Evolutionary conservation across 2,329 filamentous ascomycete genomes (phyloP).

Genomic region (Alternaria incomplexa): DNA sequence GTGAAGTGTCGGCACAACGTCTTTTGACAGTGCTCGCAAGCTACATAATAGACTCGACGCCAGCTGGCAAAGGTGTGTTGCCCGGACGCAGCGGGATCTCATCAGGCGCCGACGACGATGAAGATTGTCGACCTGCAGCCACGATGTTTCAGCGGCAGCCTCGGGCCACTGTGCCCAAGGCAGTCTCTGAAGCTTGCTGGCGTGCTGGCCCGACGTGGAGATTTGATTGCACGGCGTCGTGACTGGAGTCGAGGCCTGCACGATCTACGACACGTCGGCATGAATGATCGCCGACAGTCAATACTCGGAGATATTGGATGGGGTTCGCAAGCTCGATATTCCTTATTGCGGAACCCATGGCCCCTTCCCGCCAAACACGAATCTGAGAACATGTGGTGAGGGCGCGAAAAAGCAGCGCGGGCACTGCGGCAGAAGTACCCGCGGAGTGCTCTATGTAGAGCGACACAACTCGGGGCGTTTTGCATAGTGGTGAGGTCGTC

Average conservation of each 20-base stretch:
- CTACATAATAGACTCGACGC: not conserved
- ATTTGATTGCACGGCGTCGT: constrained; percentile 4
- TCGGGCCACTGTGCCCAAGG: not conserved
- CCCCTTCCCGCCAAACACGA: constrained; percentile 2
- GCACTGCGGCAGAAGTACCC: not conserved
- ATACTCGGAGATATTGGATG: constrained; percentile 2
- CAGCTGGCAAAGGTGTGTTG: not conserved
- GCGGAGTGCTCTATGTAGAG: not conserved
- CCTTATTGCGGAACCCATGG: constrained; percentile 4
- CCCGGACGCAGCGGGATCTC: not conserved
- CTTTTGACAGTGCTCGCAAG: constrained; percentile 13
- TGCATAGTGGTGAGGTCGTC: constrained; percentile 1
- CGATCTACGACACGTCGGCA: constrained; percentile 10
- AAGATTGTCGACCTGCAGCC: not conserved
- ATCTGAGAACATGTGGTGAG: not conserved
- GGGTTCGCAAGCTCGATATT: not conserved
- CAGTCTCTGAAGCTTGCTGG: not conserved
- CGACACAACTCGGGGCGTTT: constrained; percentile 1
- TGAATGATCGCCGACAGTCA: constrained; percentile 1
- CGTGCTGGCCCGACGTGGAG: constrained; percentile 1
- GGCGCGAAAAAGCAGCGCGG: not conserved
- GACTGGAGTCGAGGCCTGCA: constrained; percentile 5
- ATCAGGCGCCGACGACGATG: not conserved
- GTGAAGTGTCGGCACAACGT: constrained; percentile 12
- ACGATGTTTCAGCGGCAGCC: not conserved